Conservation (phyloP, 768 basidiomycete genomes). For the Suillus discolor region DNA sequence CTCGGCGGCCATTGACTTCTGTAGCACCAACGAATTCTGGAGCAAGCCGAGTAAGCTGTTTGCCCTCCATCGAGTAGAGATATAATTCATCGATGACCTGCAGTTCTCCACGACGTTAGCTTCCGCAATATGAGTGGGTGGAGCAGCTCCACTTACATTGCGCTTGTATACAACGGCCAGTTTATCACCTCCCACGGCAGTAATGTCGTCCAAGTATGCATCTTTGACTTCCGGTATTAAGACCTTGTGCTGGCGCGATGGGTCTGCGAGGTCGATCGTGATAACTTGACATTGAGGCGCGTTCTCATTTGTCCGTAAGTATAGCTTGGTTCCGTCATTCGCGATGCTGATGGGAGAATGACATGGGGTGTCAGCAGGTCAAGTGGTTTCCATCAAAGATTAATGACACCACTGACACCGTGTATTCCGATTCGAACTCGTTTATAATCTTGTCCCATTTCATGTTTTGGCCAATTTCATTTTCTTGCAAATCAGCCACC, state of each 20-base stretch:
- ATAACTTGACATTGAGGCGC: slow-evolving; percentile 71
- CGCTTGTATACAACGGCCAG: slow-evolving; percentile 68
- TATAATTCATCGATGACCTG: slow-evolving; percentile 83
- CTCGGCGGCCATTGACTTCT: slow-evolving; percentile 50
- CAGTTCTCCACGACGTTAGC: not conserved
- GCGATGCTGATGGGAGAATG: slow-evolving; percentile 48
- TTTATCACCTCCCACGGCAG: slow-evolving; percentile 53
- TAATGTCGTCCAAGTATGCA: slow-evolving; percentile 56
- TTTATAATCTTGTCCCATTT: slow-evolving; percentile 74
- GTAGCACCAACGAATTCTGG: slow-evolving; percentile 70
- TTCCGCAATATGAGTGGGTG: not conserved
- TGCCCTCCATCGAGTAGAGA: slow-evolving; percentile 60
- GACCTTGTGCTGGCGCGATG: slow-evolving; percentile 49
- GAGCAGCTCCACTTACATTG: slow-evolving; percentile 50
- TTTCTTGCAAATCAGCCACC: slow-evolving; percentile 65
- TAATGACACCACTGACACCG: slow-evolving; percentile 48
- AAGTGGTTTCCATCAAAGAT: not conserved
- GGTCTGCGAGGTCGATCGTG: slow-evolving; percentile 60
- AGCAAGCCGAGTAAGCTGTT: slow-evolving; percentile 55
- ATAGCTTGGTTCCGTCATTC: slow-evolving; percentile 64
- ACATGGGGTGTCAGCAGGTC: not conserved
- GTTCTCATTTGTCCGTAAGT: slow-evolving; percentile 63
- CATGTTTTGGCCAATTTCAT: slow-evolving; percentile 63
- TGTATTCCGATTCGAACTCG: slow-evolving; percentile 68
- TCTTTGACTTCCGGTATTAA: slow-evolving; percentile 70